These are phyloP conservation scores for Ophiorrhiza pumila DNA, from an alignment of 257 asterid genomes.

Conservation along the genomic window DNA sequence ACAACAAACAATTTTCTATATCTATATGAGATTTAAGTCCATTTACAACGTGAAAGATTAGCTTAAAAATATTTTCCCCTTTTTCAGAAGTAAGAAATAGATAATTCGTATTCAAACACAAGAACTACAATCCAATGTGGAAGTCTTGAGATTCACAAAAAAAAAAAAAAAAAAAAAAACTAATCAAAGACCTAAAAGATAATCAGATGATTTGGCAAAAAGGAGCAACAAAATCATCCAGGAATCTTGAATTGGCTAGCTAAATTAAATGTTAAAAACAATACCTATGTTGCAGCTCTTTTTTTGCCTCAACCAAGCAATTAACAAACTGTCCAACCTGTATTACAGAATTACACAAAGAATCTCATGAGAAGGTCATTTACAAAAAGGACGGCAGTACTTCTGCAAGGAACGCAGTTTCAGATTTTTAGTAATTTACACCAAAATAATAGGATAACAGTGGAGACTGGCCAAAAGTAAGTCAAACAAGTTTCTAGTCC, in stretches of 20 bases:
- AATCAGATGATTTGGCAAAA: neutral
- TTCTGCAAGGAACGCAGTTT: neutral
- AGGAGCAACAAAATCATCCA: neutral
- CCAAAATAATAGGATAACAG: neutral
- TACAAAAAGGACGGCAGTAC: neutral
- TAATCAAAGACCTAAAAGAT: neutral
- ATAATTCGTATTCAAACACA: neutral
- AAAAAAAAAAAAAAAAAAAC: neutral
- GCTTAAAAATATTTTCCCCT: neutral
- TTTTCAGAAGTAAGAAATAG: neutral
- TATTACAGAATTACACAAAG: constrained; percentile 22
- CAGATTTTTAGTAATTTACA: neutral
- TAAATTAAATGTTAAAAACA: neutral
- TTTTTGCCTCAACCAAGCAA: constrained; percentile 66
- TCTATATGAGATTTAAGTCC: neutral
- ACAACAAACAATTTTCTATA: neutral
- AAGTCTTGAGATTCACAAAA: neutral
- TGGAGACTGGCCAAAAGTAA: neutral
- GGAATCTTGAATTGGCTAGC: neutral
- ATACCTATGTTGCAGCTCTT: constrained; percentile 66
- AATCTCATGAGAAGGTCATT: neutral
- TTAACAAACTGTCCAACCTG: constrained; percentile 70
- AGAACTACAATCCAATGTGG: neutral
- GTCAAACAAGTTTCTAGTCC: neutral
- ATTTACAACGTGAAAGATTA: neutral